Evolutionary conservation across 495 filamentous ascomycete species (phyloP).

Genomic region (Schizothecium vesticola): DNA sequence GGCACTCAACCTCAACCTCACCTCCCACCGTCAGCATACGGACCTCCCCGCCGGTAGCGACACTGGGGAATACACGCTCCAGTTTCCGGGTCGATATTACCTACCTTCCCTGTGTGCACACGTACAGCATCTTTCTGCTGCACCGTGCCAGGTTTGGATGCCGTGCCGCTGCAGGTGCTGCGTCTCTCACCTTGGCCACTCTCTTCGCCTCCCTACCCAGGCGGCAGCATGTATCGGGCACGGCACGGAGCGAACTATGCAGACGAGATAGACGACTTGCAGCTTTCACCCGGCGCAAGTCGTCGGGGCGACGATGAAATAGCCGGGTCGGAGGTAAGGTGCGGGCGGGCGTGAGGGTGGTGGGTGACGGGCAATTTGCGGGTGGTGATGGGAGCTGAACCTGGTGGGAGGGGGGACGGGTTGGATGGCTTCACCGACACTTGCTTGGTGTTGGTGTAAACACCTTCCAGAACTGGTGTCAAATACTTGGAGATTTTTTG

Average conservation of each 20-base stretch:
- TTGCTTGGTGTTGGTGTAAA: not conserved
- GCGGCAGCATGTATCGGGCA: too few species aligned
- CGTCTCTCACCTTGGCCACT: too few species aligned
- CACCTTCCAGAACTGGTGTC: too few species aligned
- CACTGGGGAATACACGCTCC: not conserved
- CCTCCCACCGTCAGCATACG: not conserved
- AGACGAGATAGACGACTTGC: too few species aligned
- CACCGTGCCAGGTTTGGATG: not conserved
- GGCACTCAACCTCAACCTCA: too few species aligned
- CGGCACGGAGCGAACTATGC: not conserved
- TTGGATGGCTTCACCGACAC: not conserved
- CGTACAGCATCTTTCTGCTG: not conserved
- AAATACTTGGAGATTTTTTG: not conserved
- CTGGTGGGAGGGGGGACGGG: not conserved
- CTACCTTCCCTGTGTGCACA: too few species aligned
- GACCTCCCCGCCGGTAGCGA: slow-evolving; percentile 2
- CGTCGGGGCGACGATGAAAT: not conserved
- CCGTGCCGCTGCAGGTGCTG: not conserved
- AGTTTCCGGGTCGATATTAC: not conserved
- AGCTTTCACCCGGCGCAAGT: not conserved
- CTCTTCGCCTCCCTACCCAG: not conserved
- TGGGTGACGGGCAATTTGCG: not conserved
- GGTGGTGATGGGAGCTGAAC: not conserved
- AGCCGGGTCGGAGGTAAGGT: not conserved
- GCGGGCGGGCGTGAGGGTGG: not conserved